These are phyloP conservation scores for Boletus eberwhitei DNA, from an alignment of 768 basidiomycete genomes.

Conservation along the genomic window DNA sequence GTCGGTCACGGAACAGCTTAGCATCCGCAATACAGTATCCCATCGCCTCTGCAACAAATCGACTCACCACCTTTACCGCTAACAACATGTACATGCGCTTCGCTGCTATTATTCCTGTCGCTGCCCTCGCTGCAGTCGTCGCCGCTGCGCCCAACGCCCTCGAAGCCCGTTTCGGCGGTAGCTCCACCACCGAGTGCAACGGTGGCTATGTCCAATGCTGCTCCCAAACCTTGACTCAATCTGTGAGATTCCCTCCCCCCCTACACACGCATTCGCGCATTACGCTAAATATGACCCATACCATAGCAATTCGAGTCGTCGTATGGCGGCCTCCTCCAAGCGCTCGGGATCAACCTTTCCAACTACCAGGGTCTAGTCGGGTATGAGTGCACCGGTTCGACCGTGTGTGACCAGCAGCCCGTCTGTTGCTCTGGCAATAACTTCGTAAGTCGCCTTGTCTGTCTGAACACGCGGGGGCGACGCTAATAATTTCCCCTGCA, in stretches of 20 bases:
- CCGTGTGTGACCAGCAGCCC: conserved; percentile 7
- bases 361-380: conserved; percentile 1
- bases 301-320: not conserved
- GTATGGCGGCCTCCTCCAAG: not conserved
- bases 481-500: not conserved
- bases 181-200: not conserved
- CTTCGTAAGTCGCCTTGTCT: conserved; percentile 3
- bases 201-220: conserved; percentile 8
- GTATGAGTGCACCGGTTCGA: not conserved
- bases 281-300: not conserved
- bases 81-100: conserved; percentile 7
- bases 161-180: not conserved
- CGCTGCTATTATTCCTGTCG: conserved; percentile 7
- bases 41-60: not conserved
- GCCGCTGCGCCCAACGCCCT: conserved; percentile 4
- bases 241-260: not conserved
- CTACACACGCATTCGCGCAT: too few relatives aligned
- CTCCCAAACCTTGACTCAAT: not conserved
- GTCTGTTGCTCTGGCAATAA: conserved; percentile 17
- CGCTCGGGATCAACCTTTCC: not conserved
- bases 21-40: not conserved
- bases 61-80: not conserved
- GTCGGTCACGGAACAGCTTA: not conserved
- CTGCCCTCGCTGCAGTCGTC: conserved; percentile 3
- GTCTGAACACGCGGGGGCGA: too few relatives aligned